Conservation (phyloP, 78 protist genomes). For the Dictyostelium firmibasis region DNA sequence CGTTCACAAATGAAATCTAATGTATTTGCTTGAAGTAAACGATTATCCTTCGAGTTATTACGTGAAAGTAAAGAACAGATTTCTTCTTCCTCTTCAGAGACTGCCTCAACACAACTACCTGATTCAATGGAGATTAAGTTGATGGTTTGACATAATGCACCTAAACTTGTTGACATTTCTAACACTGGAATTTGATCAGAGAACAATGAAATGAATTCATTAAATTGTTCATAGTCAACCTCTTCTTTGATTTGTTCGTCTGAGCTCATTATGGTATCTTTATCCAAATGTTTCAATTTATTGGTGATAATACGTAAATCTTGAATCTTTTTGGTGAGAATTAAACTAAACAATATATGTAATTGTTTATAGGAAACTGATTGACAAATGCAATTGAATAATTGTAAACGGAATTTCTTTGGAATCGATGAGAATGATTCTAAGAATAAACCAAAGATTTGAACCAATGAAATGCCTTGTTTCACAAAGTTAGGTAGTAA, state of each 20-base stretch:
- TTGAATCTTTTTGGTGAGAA: constrained; percentile 8
- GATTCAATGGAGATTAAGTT: constrained; percentile 26
- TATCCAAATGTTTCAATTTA: background rate
- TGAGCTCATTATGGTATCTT: background rate
- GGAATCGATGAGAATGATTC: constrained; percentile 14
- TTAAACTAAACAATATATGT: background rate
- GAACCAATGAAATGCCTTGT: background rate
- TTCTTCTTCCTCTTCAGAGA: background rate
- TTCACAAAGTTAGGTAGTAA: background rate
- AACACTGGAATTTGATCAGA: constrained; percentile 24
- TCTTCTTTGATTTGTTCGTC: constrained; percentile 19
- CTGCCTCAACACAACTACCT: background rate
- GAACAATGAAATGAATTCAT: constrained; percentile 11
- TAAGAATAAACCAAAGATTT: constrained; percentile 6
- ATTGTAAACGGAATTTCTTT: constrained; percentile 2
- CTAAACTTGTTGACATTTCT: background rate
- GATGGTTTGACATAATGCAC: background rate
- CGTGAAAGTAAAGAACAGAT: background rate
- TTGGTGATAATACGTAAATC: background rate
- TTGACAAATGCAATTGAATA: constrained; percentile 3
- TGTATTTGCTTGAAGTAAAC: constrained; percentile 43
- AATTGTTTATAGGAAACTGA: constrained; percentile 15
- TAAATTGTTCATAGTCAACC: constrained; percentile 2
- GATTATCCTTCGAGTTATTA: constrained; percentile 32
- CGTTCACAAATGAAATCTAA: constrained; percentile 55